Percentiles rank a stretch among this genome's conserved stretches.
Evolutionary conservation across 2,329 filamentous ascomycete species (phyloP).

Genomic region (Trichoderma sp.): DNA sequence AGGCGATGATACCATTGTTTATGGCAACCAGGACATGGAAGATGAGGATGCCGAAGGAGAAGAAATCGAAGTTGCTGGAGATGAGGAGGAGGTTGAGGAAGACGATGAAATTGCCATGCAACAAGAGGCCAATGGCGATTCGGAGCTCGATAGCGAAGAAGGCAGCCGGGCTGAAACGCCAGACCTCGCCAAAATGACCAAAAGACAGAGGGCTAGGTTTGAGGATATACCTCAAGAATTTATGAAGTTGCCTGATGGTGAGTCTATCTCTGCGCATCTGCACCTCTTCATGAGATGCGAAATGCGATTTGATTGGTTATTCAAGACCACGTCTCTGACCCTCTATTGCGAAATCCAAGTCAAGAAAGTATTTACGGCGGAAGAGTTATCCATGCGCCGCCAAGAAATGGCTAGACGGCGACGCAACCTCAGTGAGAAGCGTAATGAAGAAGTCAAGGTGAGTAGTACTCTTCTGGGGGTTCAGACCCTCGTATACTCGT

Average conservation of each 20-base stretch:
- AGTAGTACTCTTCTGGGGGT: conserved; percentile 8
- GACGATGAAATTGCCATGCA: conserved; percentile 40
- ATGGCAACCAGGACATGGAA: conserved; percentile 49
- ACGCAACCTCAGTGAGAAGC: conserved; percentile 64
- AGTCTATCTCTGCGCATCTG: conserved; percentile 26
- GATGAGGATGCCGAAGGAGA: conserved; percentile 52
- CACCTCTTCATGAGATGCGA: background rate
- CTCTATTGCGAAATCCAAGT: conserved; percentile 57
- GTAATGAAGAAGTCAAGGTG: conserved; percentile 65
- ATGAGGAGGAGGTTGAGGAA: conserved; percentile 46
- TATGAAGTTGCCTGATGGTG: conserved; percentile 63
- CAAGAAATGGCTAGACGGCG: conserved; percentile 63
- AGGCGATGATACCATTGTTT: conserved; percentile 39
- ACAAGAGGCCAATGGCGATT: conserved; percentile 28
- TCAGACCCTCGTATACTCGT: background rate
- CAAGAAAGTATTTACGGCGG: conserved; percentile 62
- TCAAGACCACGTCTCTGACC: background rate
- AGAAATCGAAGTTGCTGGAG: conserved; percentile 45
- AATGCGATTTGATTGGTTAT: background rate
- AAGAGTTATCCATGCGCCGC: conserved; percentile 62
- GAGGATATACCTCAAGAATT: conserved; percentile 56
- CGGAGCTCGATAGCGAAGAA: conserved; percentile 32
- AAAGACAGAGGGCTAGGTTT: conserved; percentile 60
- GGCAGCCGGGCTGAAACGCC: conserved; percentile 53
- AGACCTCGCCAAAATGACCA: conserved; percentile 62